A percentile compares a stretch with the other conserved stretches of the same genome.
These are phyloP conservation scores for Paradendryphiella salina DNA, from an alignment of 2,329 filamentous ascomycete genomes.

Conservation along the genomic window DNA sequence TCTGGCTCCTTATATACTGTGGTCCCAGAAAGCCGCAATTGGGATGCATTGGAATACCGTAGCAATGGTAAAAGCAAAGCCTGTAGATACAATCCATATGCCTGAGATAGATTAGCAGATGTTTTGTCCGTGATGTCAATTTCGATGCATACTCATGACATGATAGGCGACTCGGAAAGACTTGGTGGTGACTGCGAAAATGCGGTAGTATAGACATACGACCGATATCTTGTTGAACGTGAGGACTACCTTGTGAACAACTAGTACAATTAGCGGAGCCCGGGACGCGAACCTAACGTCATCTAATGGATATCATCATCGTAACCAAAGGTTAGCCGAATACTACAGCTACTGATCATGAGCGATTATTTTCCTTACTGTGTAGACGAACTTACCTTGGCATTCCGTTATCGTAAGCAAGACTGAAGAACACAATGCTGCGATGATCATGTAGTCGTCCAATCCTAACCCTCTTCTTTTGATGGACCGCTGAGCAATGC, in stretches of 20 bases:
- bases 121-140: neutral
- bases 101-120: neutral
- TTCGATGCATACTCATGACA: conserved; percentile 22
- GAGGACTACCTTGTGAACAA: conserved; percentile 46
- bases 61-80: conserved; percentile 33
- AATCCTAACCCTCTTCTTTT: conserved; percentile 24
- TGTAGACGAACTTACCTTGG: conserved; percentile 20
- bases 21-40: conserved; percentile 38
- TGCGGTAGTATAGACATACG: conserved; percentile 41
- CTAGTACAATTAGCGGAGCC: conserved; percentile 1
- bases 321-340: conserved; percentile 16
- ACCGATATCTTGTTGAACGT: conserved; percentile 44
- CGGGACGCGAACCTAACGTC: no score
- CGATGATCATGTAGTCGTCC: conserved; percentile 33
- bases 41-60: conserved; percentile 44
- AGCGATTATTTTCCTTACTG: neutral
- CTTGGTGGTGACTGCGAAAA: conserved; percentile 35
- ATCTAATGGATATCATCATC: no score
- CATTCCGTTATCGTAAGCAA: conserved; percentile 30
- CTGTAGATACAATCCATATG: conserved; percentile 39
- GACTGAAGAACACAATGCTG: conserved; percentile 22
- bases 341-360: conserved; percentile 22
- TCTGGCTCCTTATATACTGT: conserved; percentile 27
- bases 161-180: conserved; percentile 33
- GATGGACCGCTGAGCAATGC: conserved; percentile 22